Evolutionary conservation across 768 basidiomycete genomes (phyloP), one percentile per base, ranked within the genome.

Genomic region (Mycena vulgaris): DNA sequence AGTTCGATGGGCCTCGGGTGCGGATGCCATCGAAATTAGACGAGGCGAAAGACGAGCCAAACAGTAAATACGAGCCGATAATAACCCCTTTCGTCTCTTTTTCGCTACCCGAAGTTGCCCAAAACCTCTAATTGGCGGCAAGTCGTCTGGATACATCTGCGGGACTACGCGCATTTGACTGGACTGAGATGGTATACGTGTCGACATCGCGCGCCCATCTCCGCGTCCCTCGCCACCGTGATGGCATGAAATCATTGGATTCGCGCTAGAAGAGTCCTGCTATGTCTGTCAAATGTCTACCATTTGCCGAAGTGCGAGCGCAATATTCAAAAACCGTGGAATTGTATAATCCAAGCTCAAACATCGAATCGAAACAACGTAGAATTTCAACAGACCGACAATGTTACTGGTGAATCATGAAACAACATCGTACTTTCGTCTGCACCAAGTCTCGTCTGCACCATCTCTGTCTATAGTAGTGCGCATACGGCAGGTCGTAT

Each of bases 151-250:
- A 3, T 3, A 5, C 48, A 49, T 25, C 48, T 49, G 28, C 48
- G 48, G 28, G 17, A 14, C 28, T 10, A 30, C 51, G 51, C 19
- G 21, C 19, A 48, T 27, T 11, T 48, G 23, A 45, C 47, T 27
- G 39, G 23, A 45, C 47, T 27, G 39, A 40, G 16, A 25, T 13
- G 25, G 14, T 21, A 28, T 4, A 52, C 25, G 33, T 66, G 45
- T 51, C 56, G 53, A 56, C 35, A 25, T 27, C 47, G 53, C 10
- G 52, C 52, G 63, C n/a, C 25, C 31, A 21, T 14, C 25, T 14
- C 55, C 56, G 56, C 35, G 56, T 55, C 52, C 66, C 57, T 67
- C 66, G 66, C 66, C 56, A 33, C 51, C 58, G 23, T 49, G 48
- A 49, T 62, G 51, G 33, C 39, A 55, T 37, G 40, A 57, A 61